Evolutionary conservation across 179 eudicot genomes (phyloP), one percentile per base, ranked within the genome.

Genomic region (Beta lomatogona): DNA sequence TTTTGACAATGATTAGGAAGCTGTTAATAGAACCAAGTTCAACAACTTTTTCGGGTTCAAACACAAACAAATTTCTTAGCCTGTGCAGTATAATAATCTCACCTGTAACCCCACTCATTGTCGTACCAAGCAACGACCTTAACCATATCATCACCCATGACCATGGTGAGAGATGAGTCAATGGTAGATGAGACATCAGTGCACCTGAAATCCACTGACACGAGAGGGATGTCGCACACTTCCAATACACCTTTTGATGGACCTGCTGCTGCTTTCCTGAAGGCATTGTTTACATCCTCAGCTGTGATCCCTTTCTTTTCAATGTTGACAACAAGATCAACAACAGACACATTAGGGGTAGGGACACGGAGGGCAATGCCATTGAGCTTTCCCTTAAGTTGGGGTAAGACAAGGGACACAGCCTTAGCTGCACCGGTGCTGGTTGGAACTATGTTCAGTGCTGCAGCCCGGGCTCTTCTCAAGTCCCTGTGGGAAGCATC

Each of bases 391-490:
- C 98, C 99, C 90, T 96, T 96, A 10, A 96, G 96, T 84, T 92
- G 94, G 31, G 99, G 99, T n/a, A 96, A 88, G 65, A 96, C 99
- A 1, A 96, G 83, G 21, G 98, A 91, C 69, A 96, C 98, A 4
- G 99, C 99, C 92, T 96, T 96, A 80, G 99, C 99, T 74, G 99
- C 99, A 78, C 99, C 99, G 0, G 99, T 96, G 89, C 97, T 94
- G 25, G 99, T 96, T 78, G 99, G 99, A 69, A 95, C 98, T 63
- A 95, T 95, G 95, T 95, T 94, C 52, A 95, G 86, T 81, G 99
- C 99, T 77, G 99, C 99, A 36, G 99, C 99, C 84, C 99, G 87
- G 10, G 99, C 99, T 87, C 98, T 75, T 91, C 99, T 91, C 82
- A 95, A 82, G 91, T 96, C 99, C 85, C 99, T 83, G 96, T 96